These are phyloP conservation scores for Pseudopyricularia javanii DNA, from an alignment of 2,329 filamentous ascomycete species.

Conservation along the genomic window DNA sequence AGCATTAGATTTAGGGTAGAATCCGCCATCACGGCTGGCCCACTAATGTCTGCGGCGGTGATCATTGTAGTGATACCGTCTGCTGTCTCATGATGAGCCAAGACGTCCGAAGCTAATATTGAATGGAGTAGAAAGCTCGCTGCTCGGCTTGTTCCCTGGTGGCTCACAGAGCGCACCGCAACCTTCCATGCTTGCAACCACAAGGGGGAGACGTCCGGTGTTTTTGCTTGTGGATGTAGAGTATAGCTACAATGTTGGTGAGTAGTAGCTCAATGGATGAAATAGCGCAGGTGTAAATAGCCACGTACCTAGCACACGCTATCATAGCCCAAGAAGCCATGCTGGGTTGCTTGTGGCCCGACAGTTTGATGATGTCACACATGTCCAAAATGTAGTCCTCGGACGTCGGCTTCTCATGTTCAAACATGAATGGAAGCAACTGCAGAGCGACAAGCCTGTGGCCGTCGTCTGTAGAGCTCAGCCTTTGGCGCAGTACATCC, in stretches of 20 bases:
- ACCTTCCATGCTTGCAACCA: conserved; percentile 73
- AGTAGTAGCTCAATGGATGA: not conserved
- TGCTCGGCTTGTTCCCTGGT: conserved; percentile 59
- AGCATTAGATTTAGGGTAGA: conserved; percentile 64
- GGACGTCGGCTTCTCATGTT: conserved; percentile 29
- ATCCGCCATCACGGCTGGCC: conserved; percentile 69
- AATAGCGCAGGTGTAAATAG: not conserved
- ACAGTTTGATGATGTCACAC: conserved; percentile 41
- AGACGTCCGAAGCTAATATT: conserved; percentile 52
- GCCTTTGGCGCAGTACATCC: conserved; percentile 34
- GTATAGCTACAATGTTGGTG: conserved; percentile 25
- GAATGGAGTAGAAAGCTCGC: conserved; percentile 62
- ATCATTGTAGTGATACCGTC: conserved; percentile 63
- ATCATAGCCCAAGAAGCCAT: conserved; percentile 75
- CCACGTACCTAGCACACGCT: conserved; percentile 60
- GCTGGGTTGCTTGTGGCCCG: conserved; percentile 56
- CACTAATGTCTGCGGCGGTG: conserved; percentile 66
- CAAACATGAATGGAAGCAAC: conserved; percentile 38
- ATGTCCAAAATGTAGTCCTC: conserved; percentile 40
- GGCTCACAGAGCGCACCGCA: conserved; percentile 56
- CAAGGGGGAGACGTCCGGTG: conserved; percentile 24
- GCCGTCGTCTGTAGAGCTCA: conserved; percentile 29
- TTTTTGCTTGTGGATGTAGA: conserved; percentile 24
- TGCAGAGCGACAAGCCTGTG: conserved; percentile 42
- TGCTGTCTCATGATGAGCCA: conserved; percentile 54